These are phyloP conservation scores for Pythium dissimile DNA, from an alignment of 352 stramenopile species.

Conservation along the genomic window DNA sequence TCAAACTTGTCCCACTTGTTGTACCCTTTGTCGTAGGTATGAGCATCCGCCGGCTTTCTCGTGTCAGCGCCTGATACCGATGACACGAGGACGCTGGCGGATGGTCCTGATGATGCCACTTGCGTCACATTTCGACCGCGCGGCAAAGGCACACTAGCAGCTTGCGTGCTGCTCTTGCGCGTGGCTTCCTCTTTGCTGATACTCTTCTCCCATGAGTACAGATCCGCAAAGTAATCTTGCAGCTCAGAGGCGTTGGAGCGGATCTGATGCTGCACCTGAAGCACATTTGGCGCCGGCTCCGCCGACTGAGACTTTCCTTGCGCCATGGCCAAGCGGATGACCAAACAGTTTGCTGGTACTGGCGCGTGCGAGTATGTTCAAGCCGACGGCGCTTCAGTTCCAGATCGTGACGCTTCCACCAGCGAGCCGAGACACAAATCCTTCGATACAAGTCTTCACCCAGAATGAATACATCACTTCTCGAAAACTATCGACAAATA, in stretches of 20 bases:
- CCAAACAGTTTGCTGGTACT: too few species aligned
- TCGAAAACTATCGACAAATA: too few species aligned
- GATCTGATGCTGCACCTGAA: slow-evolving; percentile 83
- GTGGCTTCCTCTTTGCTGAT: slow-evolving; percentile 52
- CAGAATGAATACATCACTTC: too few species aligned
- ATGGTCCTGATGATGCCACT: slow-evolving; percentile 1
- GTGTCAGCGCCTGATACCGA: neutral
- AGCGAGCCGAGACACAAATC: too few species aligned
- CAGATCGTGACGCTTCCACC: neutral
- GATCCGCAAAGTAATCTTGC: slow-evolving; percentile 73
- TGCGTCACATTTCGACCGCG: slow-evolving; percentile 10
- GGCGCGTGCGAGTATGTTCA: neutral
- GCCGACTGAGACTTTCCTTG: slow-evolving; percentile 26
- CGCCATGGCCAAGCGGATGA: slow-evolving; percentile 9
- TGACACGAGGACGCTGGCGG: neutral
- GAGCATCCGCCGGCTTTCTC: slow-evolving; percentile 44
- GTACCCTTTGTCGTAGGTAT: slow-evolving; percentile 90
- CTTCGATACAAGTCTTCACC: too few species aligned
- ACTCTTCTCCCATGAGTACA: slow-evolving; percentile 77
- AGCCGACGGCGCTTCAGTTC: neutral
- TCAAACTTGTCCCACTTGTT: slow-evolving; percentile 90
- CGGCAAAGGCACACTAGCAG: slow-evolving; percentile 9
- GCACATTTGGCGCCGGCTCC: slow-evolving; percentile 22
- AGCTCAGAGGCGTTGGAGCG: slow-evolving; percentile 70
- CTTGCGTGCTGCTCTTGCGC: slow-evolving; percentile 18